phyloP scores from a whole-genome alignment of 306 rosid species.

The Luffa acutangula region DNA sequence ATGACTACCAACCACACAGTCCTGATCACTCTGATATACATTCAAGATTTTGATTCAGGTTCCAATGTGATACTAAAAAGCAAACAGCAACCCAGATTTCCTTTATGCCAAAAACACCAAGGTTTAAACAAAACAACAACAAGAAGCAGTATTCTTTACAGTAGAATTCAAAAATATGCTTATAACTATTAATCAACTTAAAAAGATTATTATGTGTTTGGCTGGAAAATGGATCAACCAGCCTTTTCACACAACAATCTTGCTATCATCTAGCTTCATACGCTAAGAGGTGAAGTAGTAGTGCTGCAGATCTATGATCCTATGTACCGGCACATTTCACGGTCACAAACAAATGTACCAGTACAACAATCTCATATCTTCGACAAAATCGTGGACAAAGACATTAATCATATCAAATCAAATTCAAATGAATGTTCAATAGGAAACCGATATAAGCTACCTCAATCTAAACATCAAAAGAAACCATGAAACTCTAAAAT shows the following conservation, averaged over 20 bases:
- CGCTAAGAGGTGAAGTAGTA: neutral
- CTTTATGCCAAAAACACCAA: conserved; percentile 16
- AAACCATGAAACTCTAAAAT: neutral
- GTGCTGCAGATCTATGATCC: conserved; percentile 11
- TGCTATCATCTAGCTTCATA: neutral
- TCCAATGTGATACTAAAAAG: neutral
- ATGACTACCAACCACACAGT: neutral
- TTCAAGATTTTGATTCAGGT: neutral
- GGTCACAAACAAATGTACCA: neutral
- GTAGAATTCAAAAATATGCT: conserved; percentile 17
- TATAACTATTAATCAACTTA: conserved; percentile 15
- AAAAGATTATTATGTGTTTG: conserved; percentile 25
- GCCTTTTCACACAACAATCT: conserved; percentile 21
- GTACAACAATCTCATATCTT: neutral
- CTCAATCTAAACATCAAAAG: neutral
- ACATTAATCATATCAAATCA: neutral
- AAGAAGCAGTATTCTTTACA: conserved; percentile 19
- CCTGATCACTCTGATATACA: neutral
- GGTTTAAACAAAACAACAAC: conserved; percentile 3
- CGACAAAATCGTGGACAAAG: neutral
- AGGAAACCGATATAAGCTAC: neutral
- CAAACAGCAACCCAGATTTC: neutral
- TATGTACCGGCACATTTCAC: neutral
- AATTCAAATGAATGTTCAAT: neutral
- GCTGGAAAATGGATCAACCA: conserved; percentile 29